Conservation (phyloP, 805 yeast species). For the Candida chauliodis region DNA sequence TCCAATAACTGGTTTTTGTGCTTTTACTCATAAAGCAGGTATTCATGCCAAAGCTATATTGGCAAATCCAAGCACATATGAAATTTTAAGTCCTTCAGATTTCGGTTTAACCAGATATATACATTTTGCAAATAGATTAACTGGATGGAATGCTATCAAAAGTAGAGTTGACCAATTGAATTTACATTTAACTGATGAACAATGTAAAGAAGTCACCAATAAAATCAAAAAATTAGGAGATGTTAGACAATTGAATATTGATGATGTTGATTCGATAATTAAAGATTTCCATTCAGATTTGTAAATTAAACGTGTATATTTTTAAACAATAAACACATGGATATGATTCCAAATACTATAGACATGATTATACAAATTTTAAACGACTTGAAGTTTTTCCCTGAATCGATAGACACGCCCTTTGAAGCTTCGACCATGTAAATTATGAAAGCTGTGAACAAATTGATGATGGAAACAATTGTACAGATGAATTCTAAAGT, state of each 20-base stretch:
- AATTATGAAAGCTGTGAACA: conserved; percentile 15
- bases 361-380: conserved; percentile 18
- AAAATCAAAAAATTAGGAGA: conserved; percentile 95
- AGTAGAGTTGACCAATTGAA: conserved; percentile 96
- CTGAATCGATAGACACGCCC: conserved; percentile 16
- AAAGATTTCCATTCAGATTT: conserved; percentile 82
- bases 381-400: conserved; percentile 16
- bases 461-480: conserved; percentile 16
- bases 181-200: conserved; percentile 83
- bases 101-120: conserved; percentile 95
- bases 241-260: conserved; percentile 88
- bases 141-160: conserved; percentile 99
- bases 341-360: conserved; percentile 15
- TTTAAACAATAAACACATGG: conserved; percentile 12
- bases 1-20: conserved; percentile 99
- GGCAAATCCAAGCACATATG: conserved; percentile 99
- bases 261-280: conserved; percentile 95
- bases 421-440: conserved; percentile 12
- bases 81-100: conserved; percentile 90
- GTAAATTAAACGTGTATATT: conserved; percentile 4
- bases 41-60: conserved; percentile 98
- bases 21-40: conserved; percentile 99
- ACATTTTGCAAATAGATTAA: conserved; percentile 95
- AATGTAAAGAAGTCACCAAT: conserved; percentile 89
- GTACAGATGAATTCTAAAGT: conserved; percentile 14